A percentile compares a stretch with the other conserved stretches of the same genome.
Evolutionary conservation across 306 rosid genomes (phyloP).

Genomic region (Corylus americana): DNA sequence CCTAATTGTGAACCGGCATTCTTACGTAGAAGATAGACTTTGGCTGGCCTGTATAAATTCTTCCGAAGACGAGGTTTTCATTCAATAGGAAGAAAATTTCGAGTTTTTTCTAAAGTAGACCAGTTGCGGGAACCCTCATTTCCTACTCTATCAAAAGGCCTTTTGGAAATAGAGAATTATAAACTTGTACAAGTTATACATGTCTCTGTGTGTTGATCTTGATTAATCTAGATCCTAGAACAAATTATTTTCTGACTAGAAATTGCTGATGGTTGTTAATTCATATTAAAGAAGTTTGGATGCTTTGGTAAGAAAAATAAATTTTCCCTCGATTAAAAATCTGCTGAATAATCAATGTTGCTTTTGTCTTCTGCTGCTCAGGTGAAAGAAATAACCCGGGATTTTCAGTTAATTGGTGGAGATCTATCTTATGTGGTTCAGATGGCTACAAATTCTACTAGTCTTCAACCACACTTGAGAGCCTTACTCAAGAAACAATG

Average conservation of each 20-base stretch:
- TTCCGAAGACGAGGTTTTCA: too few species aligned
- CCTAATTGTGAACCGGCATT: too few species aligned
- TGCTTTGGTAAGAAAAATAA: neutral
- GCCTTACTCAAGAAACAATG: slow-evolving; percentile 62
- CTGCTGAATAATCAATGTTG: neutral
- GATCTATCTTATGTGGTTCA: slow-evolving; percentile 64
- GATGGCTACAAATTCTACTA: slow-evolving; percentile 67
- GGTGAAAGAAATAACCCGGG: slow-evolving; percentile 67
- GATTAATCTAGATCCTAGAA: neutral
- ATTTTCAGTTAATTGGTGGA: slow-evolving; percentile 56
- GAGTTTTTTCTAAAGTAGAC: too few species aligned
- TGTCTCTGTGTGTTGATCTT: neutral
- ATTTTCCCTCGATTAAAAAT: neutral
- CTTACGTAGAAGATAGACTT: too few species aligned
- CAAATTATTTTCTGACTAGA: neutral
- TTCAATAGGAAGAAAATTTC: too few species aligned
- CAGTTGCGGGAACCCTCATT: too few species aligned
- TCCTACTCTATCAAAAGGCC: too few species aligned
- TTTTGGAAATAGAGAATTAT: neutral
- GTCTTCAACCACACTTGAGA: slow-evolving; percentile 72
- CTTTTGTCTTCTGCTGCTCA: slow-evolving; percentile 20
- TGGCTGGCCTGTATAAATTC: too few species aligned
- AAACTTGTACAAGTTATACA: neutral
- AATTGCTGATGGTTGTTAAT: neutral
- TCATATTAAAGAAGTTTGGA: neutral